Evolutionary conservation across 306 rosid genomes (phyloP).

Genomic region (Fagus sylvatica): DNA sequence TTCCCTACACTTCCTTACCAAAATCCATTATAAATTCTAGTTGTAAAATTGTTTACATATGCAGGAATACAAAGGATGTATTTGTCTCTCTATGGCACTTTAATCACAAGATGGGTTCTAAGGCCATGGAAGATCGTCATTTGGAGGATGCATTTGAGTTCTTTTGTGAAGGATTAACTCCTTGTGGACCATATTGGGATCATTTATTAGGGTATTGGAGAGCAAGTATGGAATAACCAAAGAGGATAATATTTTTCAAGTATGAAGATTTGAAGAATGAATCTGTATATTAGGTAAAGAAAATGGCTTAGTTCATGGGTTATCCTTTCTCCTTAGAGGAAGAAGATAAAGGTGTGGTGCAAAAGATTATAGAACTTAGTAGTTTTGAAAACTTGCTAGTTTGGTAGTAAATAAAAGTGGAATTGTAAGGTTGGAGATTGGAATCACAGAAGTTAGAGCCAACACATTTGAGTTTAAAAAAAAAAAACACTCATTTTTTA

Average conservation of each 20-base stretch:
- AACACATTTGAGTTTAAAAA: no score
- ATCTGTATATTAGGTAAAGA: neutral
- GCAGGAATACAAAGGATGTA: neutral
- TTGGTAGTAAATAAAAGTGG: conserved; percentile 29
- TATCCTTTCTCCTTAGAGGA: conserved; percentile 15
- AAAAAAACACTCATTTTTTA: neutral
- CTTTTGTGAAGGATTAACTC: conserved; percentile 21
- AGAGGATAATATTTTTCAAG: conserved; percentile 14
- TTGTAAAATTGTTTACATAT: neutral
- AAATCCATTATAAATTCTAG: neutral
- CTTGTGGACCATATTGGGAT: conserved; percentile 20
- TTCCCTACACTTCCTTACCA: neutral
- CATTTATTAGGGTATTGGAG: conserved; percentile 27
- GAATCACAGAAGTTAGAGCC: no score
- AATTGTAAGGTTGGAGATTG: neutral
- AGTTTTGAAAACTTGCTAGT: conserved; percentile 19
- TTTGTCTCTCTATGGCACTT: neutral
- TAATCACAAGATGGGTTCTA: neutral
- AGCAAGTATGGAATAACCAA: conserved; percentile 19
- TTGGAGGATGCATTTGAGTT: conserved; percentile 19
- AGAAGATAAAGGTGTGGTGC: conserved; percentile 9
- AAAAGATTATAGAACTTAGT: conserved; percentile 10
- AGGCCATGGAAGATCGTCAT: neutral
- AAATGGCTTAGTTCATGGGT: conserved; percentile 23
- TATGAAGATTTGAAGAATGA: conserved; percentile 26